Evolutionary conservation across 441 rosid species (phyloP).

Genomic region (Syzygium syzygioides): DNA sequence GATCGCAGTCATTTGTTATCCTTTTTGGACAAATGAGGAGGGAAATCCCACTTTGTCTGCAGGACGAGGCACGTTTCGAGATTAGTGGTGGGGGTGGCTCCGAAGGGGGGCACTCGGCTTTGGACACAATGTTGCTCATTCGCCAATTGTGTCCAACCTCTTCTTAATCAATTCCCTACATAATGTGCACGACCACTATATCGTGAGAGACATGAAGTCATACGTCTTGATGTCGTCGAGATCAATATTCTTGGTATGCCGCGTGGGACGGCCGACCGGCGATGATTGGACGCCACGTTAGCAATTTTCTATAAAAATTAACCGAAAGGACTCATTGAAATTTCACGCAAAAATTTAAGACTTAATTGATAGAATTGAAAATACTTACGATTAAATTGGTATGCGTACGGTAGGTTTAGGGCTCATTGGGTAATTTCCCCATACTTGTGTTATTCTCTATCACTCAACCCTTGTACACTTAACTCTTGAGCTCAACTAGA

Average conservation of each 20-base stretch:
- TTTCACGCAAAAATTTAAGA: background rate
- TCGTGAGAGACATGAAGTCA: background rate
- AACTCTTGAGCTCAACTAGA: background rate
- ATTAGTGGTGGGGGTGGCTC: background rate
- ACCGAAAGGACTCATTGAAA: fast-evolving
- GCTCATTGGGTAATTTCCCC: background rate
- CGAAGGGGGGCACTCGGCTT: background rate
- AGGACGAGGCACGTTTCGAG: background rate
- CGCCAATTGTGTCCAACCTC: background rate
- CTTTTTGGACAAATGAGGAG: background rate
- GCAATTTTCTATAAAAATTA: fast-evolving
- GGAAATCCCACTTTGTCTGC: background rate
- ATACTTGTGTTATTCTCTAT: background rate
- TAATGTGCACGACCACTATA: background rate
- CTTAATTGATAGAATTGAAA: background rate
- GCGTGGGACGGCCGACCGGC: fast-evolving
- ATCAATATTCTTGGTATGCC: background rate
- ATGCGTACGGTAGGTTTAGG: too few relatives aligned
- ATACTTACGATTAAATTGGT: fast-evolving
- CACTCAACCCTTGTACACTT: background rate
- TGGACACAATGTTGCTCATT: background rate
- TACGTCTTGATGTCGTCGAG: fast-evolving
- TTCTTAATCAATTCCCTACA: too few relatives aligned
- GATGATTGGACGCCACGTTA: background rate
- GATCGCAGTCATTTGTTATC: background rate